phyloP scores from a whole-genome alignment of 768 basidiomycete species.

The Hypholoma sublateritium region DNA sequence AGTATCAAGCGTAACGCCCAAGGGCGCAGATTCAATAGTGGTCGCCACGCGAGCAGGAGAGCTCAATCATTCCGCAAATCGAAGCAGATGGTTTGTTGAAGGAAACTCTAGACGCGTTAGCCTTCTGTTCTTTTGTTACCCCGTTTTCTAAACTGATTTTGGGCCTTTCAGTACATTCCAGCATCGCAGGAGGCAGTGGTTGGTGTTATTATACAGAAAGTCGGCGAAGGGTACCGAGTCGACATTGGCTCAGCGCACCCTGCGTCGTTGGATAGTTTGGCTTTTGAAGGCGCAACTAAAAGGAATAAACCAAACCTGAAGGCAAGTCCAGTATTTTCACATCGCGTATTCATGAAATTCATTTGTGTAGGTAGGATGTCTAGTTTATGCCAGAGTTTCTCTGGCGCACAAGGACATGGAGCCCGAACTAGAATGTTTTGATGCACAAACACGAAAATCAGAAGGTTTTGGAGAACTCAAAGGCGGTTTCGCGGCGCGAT shows the following conservation, averaged over 20 bases:
- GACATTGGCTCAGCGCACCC: conserved; percentile 90
- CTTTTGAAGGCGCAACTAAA: conserved; percentile 96
- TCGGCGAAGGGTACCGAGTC: conserved; percentile 90
- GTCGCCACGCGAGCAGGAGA: conserved; percentile 70
- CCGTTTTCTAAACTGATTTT: conserved; percentile 1
- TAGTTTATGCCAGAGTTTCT: conserved; percentile 91
- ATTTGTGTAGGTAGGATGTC: conserved; percentile 72
- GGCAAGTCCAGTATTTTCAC: conserved; percentile 37
- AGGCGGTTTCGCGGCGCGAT: conserved; percentile 79
- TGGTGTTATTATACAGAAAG: conserved; percentile 75
- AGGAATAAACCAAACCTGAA: conserved; percentile 93
- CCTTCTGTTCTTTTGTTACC: conserved; percentile 16
- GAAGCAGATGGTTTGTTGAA: conserved; percentile 88
- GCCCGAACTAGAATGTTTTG: conserved; percentile 95
- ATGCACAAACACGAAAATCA: conserved; percentile 88
- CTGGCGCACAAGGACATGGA: conserved; percentile 98
- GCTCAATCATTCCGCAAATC: conserved; percentile 68
- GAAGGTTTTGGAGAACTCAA: conserved; percentile 94
- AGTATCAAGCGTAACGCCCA: conserved; percentile 26
- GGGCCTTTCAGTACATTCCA: conserved; percentile 73
- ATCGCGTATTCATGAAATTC: not conserved
- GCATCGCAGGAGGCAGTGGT: conserved; percentile 88
- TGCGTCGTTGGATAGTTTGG: conserved; percentile 84
- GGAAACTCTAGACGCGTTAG: conserved; percentile 81
- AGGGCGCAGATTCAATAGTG: conserved; percentile 32